Conservation (phyloP, 1,139 yeast genomes). For the Hemisphaericaspora lyxosophila region DNA sequence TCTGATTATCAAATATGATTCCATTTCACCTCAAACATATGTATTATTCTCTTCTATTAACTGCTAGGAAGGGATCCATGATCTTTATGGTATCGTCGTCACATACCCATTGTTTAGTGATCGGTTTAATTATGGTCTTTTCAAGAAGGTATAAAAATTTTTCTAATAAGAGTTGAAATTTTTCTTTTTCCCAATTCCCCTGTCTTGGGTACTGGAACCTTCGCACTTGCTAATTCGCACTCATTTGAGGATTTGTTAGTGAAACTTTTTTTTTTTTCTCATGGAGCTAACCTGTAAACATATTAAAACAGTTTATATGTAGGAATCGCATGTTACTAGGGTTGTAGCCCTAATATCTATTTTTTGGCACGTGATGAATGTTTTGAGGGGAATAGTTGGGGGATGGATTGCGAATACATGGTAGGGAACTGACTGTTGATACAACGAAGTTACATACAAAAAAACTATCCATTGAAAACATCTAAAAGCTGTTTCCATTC, state of each 20-base stretch:
- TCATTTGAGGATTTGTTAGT: not conserved
- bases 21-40: not conserved
- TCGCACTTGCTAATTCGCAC: not conserved
- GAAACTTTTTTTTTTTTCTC: not conserved
- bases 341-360: not conserved
- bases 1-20: not conserved
- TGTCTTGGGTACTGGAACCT: slow-evolving; percentile 1
- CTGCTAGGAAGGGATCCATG: not conserved
- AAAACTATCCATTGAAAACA: too few relatives aligned
- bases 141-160: slow-evolving; percentile 11
- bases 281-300: not conserved
- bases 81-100: slow-evolving; percentile 5
- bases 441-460: too few relatives aligned
- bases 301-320: not conserved
- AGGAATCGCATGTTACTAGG: not conserved
- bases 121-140: slow-evolving; percentile 12
- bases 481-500: too few relatives aligned
- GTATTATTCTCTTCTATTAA: not conserved
- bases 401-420: too few relatives aligned
- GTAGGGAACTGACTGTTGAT: too few relatives aligned
- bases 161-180: slow-evolving; percentile 10
- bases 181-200: slow-evolving; percentile 4
- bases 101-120: slow-evolving; percentile 21
- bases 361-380: slow-evolving; percentile 1
- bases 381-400: too few relatives aligned